These are phyloP conservation scores for Kregervanrija fluxuum DNA, from an alignment of 805 yeast genomes.

Conservation along the genomic window DNA sequence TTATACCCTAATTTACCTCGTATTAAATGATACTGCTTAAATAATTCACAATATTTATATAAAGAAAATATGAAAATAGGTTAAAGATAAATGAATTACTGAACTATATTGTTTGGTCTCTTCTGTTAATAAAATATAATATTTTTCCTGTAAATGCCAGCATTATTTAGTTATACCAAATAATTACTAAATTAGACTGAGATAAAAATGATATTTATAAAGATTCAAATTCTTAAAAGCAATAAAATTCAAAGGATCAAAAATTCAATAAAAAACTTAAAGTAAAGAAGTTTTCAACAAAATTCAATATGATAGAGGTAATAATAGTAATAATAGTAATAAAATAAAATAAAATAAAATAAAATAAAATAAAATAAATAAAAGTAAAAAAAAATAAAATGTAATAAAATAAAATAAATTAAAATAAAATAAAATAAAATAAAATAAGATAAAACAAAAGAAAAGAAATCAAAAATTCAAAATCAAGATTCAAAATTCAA, in stretches of 20 bases:
- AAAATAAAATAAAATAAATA: conserved; percentile 2
- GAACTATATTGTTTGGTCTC: not conserved
- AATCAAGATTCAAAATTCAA: too few species aligned
- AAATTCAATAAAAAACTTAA: not conserved
- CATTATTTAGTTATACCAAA: too few species aligned
- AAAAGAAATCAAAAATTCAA: not conserved
- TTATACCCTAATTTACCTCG: conserved; percentile 44
- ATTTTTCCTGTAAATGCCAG: too few species aligned
- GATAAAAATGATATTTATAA: too few species aligned
- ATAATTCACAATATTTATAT: not conserved
- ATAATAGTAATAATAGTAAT: conserved; percentile 1
- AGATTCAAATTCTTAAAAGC: too few species aligned
- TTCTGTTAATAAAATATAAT: too few species aligned
- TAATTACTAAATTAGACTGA: too few species aligned
- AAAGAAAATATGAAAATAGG: not conserved
- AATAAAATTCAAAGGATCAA: too few species aligned
- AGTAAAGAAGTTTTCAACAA: conserved; percentile 1
- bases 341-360: conserved; percentile 1
- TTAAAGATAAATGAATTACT: not conserved
- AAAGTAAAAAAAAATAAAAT: conserved; percentile 3
- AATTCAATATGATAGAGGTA: not conserved
- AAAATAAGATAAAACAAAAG: too few species aligned
- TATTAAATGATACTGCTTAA: not conserved
- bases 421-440: too few species aligned
- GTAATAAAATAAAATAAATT: not conserved